Base-by-base conservation (phyloP, 2,329 filamentous ascomycete genomes). In the Aspergillus novoparasiticus region DNA sequence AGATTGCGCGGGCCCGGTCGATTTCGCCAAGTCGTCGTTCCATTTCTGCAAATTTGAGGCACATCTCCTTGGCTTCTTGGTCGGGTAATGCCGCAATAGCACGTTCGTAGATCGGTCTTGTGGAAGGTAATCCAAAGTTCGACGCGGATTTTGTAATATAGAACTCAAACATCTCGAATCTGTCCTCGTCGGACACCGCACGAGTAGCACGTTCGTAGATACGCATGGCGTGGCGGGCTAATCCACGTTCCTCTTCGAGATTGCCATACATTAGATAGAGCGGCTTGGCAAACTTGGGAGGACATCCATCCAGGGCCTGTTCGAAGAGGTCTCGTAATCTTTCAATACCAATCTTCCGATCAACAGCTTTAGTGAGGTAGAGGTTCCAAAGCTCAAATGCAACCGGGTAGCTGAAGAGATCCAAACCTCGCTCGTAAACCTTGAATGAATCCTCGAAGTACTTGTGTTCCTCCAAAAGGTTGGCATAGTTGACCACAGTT, bases 391-490 rank as follows among this genome's bases (percentile, higher is more conserved):
- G 85, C 82, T 99, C 95, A 77, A 99, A 99, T 19, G 95, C 95
- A 21, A 98, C 94, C 0, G 95, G 95, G 73, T 98, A 99, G 77
- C 89, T 96, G 84, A 99, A 99, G n/a, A 99, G 89, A 77, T 99
- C 95, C 43, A 99, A 84, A 2, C 95, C 95, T 64, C 95, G 89
- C 79, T 99, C 95, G 76, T 96, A 99, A 54, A 98, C 85, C 81
- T 98, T 98, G 88, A 98, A 99, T 2, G 91, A 96, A 72, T 99
- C 95, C 77, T 99, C 95, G 73, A 90, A 97, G 79, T 98, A 99
- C 64, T 93, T 89, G 79, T 96, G 87, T 75, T 98, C 95, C 76
- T 98, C 95, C 62, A 99, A 81, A 4, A 99, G 84, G 75, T 96
- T 98, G 74, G 95, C 94, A 73, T 96, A 99, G 80, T 99, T 99